Evolutionary conservation across 169 alveolate species (phyloP), one percentile per base, ranked within the genome.

Genomic region (Plasmodium reichenowi): DNA sequence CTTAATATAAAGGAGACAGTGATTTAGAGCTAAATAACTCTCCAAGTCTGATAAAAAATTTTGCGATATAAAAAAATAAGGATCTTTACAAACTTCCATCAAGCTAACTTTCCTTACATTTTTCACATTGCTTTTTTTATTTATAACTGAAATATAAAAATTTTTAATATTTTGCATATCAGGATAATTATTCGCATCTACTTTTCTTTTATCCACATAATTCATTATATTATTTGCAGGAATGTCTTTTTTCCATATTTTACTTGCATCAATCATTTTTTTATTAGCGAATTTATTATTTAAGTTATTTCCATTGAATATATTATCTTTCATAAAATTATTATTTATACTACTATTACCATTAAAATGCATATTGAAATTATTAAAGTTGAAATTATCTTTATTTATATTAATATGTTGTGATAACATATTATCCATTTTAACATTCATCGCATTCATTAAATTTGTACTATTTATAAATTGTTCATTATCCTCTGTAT

Each of bases 1-100:
- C 73, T 74, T 74, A 74, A 78, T 62, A 66, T 78, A 78, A 43
- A 78, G 32, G 67, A 78, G 89, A 24, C 89, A 78, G 45, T 78
- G 89, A 26, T 78, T 78, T 29, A 78, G 15, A 12, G 89, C 78
- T 48, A 78, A 48, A 62, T 78, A 78, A 59, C 89, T 78, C 59
- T 78, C 89, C 59, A 66, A 15, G 20, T 63, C 78, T 17, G 89
- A 64, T 10, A 78, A 47, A 63, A 78, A 78, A 13, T 59, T 60
- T 78, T 78, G 80, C 22, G 78, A 78, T 17, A 78, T 56, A 59
- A 63, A 78, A 22, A 78, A 64, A 22, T 54, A 48, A 43, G 89
- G 89, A 13, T 56, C 24, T 10, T 20, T 52, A 26, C 78, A 58
- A 24, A 78, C 22, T 48, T 78, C 80, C 67, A 78, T 78, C 24